Percentiles rank a stretch among this genome's conserved stretches.
Conservation (phyloP, 768 basidiomycete species). For the Podaxis sp. region DNA sequence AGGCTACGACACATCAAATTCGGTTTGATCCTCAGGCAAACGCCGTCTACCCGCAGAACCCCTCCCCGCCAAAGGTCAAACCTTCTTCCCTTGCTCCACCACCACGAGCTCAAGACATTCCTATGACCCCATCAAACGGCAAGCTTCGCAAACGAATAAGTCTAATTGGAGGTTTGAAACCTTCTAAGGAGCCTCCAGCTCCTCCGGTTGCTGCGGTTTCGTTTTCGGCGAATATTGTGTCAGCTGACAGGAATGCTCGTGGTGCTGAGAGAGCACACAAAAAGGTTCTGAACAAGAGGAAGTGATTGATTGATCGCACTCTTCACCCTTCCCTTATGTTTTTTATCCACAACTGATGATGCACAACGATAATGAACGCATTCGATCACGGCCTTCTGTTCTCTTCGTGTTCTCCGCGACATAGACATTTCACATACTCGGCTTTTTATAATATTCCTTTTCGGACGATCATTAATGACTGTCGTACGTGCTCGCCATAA, state of each 20-base stretch:
- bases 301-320: conserved; percentile 9
- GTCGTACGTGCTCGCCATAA: not conserved
- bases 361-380: not conserved
- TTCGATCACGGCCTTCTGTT: not conserved
- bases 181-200: conserved; percentile 15
- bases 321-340: not conserved
- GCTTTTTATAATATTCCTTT: not conserved
- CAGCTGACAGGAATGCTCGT: conserved; percentile 2
- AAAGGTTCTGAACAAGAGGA: conserved; percentile 40
- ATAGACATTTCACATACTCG: not conserved
- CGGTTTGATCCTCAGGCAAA: conserved; percentile 8
- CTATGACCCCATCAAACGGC: conserved; percentile 15
- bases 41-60: not conserved
- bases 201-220: conserved; percentile 24
- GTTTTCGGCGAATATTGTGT: conserved; percentile 25
- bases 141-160: conserved; percentile 28
- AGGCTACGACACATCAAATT: not conserved
- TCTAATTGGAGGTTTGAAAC: conserved; percentile 14
- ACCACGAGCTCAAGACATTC: conserved; percentile 18
- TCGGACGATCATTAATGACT: not conserved
- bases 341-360: not conserved
- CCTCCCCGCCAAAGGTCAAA: conserved; percentile 11
- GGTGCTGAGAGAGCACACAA: conserved; percentile 27
- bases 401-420: not conserved
- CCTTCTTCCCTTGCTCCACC: conserved; percentile 5